Base-by-base conservation (phyloP, 164 flowering plant species). In the Hamamelis virginiana region DNA sequence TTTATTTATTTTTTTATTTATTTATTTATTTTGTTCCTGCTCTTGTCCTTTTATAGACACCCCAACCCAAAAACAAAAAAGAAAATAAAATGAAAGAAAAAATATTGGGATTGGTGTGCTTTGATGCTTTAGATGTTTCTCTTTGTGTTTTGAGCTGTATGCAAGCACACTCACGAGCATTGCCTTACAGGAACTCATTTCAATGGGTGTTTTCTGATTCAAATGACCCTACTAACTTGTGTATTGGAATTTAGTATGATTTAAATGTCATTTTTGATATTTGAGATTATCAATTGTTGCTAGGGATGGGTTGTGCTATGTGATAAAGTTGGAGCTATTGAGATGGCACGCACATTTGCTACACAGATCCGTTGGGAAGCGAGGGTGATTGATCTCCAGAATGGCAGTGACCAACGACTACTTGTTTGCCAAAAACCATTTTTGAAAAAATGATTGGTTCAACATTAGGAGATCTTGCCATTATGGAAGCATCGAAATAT, bases 341-440 rank as follows among this genome's bases (percentile, higher is more conserved):
- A 92, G 80, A 77, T 80, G 81, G 97, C 92, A 51, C 87, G 97
- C 13, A 46, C 67, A 13, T 80, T 86, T 60, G 92, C 86, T 21
- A 72, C 89, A 68, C 97, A 87, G 69, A 69, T 92, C 15, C 86
- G 92, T 0, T 95, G 98, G 97, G 98, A 95, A 77, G 97, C 97
- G 77, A 84, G 97, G 71, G 89, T 92, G 55, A 87, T 95, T 69
- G 94, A 91, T 76, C 89, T 86, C 60, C 90, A 89, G 69, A 87
- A 89, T 64, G 95, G 92, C 66, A 91, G 91, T 68, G 92, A 92
- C 75, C 95, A 85, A 69, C 81, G 92, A 48, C 80, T 92, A 52
- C 97, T 95, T 62, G 95, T 95, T 79, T 92, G 98, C 80, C 98
- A 95, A 70, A 92, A 95, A 76, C 97, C 94, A 25, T 91, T 92